Evolutionary conservation across 495 filamentous ascomycete genomes (phyloP).

Genomic region (Neurospora pannonica): DNA sequence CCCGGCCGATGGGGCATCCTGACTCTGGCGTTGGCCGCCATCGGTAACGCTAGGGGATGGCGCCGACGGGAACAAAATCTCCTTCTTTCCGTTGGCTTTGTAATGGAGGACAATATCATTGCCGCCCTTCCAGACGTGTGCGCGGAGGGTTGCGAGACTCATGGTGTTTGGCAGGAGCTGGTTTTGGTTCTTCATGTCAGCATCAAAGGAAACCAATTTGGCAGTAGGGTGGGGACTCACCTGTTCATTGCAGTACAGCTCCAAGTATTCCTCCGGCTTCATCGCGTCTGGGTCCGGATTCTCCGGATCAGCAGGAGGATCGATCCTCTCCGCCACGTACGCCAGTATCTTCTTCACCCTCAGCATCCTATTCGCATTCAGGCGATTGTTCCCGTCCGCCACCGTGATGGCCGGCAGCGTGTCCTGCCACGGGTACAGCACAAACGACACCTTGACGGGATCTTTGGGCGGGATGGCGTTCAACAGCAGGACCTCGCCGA

Average conservation of each 20-base stretch:
- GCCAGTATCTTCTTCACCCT: conserved; percentile 88
- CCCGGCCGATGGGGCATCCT: background rate
- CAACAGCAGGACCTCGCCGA: conserved; percentile 81
- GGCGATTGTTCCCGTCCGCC: conserved; percentile 65
- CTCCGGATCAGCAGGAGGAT: conserved; percentile 41
- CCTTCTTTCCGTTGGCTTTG: conserved; percentile 76
- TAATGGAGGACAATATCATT: conserved; percentile 86
- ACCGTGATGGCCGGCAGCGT: conserved; percentile 59
- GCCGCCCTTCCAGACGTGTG: conserved; percentile 85
- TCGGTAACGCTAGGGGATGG: conserved; percentile 12
- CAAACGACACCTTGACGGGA: conserved; percentile 86
- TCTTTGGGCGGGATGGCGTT: conserved; percentile 83
- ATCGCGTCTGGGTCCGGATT: conserved; percentile 49
- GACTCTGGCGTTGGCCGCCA: conserved; percentile 13
- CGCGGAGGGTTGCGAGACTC: conserved; percentile 82
- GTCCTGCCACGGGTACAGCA: conserved; percentile 76
- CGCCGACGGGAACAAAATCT: conserved; percentile 29
- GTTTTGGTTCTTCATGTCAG: conserved; percentile 7
- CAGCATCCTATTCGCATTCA: conserved; percentile 96
- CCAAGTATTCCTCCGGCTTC: conserved; percentile 85
- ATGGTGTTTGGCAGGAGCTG: conserved; percentile 54
- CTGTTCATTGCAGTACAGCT: conserved; percentile 86
- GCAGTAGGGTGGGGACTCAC: conserved; percentile 42
- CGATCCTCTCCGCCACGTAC: conserved; percentile 87
- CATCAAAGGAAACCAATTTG: background rate